Evolutionary conservation across 1,139 yeast genomes (phyloP), one percentile per base, ranked within the genome.

Genomic region (Candida gigantensis): DNA sequence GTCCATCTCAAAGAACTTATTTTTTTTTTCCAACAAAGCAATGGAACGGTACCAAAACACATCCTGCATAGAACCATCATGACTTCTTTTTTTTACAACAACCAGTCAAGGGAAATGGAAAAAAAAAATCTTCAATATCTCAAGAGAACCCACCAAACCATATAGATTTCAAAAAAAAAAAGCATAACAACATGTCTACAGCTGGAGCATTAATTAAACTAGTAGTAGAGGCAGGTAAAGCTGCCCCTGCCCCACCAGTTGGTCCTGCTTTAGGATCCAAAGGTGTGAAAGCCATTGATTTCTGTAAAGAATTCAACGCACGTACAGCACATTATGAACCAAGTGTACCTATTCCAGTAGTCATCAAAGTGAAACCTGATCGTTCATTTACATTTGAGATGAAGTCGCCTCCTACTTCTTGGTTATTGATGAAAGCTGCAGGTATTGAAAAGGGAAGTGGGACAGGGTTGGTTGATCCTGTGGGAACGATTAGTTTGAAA

Each of bases 231-330:
- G 98, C 98, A 4, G 97, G 97, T 6, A 89, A 89, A 59, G 99
- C 99, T 0, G 94, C 97, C 1, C 98, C 99, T 28, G 84, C 96
- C 1, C 99, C 99, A 24, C 99, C 99, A 5, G 97, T 92, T 15
- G 98, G 99, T 47, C 99, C 99, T 26, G 98, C 98, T 0, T 72
- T 92, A 39, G 99, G 98, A 48, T 92, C 98, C 42, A 90, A 92
- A 60, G 99, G 98, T 69, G 96, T 92, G 40, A 94, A 94, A 61
- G 97, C 98, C 46, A 94, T 92, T 54, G 98, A 94, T 61, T 92
- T 92, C 57, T 92, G 98, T 70, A 94, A 92, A 64, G 97, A 92
- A 61, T 94, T 94, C 71, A 92, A 94, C 60, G 98, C 98, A 29
- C 81, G 96, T 62, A 89, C 97, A 10, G 95, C 96, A 11, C 81